These are phyloP conservation scores for Trichoderma cornu-damae DNA, from an alignment of 2,329 filamentous ascomycete species.

Conservation along the genomic window DNA sequence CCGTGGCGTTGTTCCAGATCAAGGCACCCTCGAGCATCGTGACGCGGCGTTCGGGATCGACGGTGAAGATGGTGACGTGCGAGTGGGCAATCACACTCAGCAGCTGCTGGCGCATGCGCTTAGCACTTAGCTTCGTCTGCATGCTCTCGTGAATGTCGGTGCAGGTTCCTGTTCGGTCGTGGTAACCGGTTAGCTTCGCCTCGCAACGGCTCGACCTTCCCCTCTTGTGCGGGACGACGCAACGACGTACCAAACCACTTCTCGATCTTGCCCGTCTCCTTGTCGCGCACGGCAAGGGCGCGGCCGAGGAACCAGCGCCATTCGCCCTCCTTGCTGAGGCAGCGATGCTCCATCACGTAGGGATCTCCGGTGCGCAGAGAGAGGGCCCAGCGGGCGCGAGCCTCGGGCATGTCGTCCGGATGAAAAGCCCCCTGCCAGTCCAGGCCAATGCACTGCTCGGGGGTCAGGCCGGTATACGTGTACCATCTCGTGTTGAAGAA, in stretches of 20 bases:
- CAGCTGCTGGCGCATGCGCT: slow-evolving; percentile 63
- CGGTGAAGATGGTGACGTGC: slow-evolving; percentile 69
- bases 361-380: slow-evolving; percentile 62
- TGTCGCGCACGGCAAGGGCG: slow-evolving; percentile 62
- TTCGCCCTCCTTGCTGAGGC: slow-evolving; percentile 58
- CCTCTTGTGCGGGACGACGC: background rate
- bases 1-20: slow-evolving; percentile 47
- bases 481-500: slow-evolving; percentile 78
- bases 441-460: slow-evolving; percentile 56
- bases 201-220: background rate
- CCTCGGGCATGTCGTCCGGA: slow-evolving; percentile 60
- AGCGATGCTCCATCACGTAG: slow-evolving; percentile 67
- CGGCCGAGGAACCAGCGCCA: slow-evolving; percentile 77
- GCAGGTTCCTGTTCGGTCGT: slow-evolving; percentile 48
- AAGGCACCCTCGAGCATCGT: slow-evolving; percentile 66
- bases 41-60: slow-evolving; percentile 57
- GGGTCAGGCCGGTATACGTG: slow-evolving; percentile 65
- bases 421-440: slow-evolving; percentile 64
- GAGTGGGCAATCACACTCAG: slow-evolving; percentile 69
- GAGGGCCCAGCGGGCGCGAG: slow-evolving; percentile 53
- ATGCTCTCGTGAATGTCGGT: slow-evolving; percentile 75
- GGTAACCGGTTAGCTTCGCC: background rate
- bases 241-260: slow-evolving; percentile 64
- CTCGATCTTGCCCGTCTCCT: slow-evolving; percentile 60
- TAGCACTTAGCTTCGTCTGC: slow-evolving; percentile 60